phyloP scores from a whole-genome alignment of 331 rosid species.

The Malus hybrid region DNA sequence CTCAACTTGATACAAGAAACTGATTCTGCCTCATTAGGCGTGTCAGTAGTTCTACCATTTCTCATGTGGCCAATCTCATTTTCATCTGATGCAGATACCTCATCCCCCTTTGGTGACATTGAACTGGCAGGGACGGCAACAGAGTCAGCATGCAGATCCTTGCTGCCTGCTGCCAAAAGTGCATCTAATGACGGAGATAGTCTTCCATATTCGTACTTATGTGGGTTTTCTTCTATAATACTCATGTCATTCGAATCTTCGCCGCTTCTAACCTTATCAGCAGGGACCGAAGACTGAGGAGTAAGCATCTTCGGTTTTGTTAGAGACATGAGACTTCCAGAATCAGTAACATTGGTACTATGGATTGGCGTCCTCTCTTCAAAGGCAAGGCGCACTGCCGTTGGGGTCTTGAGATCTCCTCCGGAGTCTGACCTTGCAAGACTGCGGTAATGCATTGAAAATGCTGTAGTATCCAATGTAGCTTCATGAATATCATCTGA shows the following conservation, averaged over 20 bases:
- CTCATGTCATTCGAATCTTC: conserved; percentile 74
- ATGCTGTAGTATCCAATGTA: conserved; percentile 86
- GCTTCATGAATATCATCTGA: conserved; percentile 56
- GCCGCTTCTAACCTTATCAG: conserved; percentile 29
- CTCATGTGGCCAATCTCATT: conserved; percentile 1
- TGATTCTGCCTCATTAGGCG: conserved; percentile 4
- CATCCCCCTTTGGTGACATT: conserved; percentile 5
- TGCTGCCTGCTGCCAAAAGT: conserved; percentile 51
- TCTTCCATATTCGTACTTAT: conserved; percentile 39
- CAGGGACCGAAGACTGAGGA: conserved; percentile 19
- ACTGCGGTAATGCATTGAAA: conserved; percentile 89
- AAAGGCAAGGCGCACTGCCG: conserved; percentile 34
- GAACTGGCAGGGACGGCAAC: conserved; percentile 8
- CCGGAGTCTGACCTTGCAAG: conserved; percentile 68
- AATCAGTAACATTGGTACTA: conserved; percentile 21
- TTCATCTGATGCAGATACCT: conserved; percentile 5
- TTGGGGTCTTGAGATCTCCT: conserved; percentile 69
- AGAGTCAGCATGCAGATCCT: conserved; percentile 30
- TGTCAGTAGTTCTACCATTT: conserved; percentile 7
- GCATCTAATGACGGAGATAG: conserved; percentile 54
- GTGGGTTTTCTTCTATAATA: conserved; percentile 45
- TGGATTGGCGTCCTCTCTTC: conserved; percentile 41
- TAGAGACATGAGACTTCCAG: conserved; percentile 64
- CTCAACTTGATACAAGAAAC: conserved; percentile 4
- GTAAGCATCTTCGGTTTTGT: conserved; percentile 36